Conservation (phyloP, 208 protist genomes). For the Leishmania tropica region DNA sequence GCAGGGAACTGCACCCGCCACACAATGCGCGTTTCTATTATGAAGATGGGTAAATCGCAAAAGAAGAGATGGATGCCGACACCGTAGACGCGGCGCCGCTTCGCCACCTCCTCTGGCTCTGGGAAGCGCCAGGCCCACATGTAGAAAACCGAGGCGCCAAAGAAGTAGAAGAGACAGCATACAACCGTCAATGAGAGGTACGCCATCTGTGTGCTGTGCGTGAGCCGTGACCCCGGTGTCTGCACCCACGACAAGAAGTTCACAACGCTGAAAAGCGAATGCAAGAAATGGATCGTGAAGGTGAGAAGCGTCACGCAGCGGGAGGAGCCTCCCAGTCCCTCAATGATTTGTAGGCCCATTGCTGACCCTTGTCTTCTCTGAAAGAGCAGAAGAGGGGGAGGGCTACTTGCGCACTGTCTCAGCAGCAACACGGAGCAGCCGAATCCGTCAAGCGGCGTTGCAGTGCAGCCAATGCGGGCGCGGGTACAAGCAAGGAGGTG, state of each 20-base stretch:
- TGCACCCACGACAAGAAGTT: constrained; percentile 75
- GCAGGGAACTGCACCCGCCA: constrained; percentile 58
- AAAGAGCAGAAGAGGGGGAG: neutral
- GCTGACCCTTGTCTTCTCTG: neutral
- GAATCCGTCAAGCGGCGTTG: neutral
- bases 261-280: constrained; percentile 70
- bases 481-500: neutral
- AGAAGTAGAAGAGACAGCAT: constrained; percentile 65
- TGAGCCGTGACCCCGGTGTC: constrained; percentile 32
- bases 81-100: constrained; percentile 82
- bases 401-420: neutral
- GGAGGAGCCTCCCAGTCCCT: constrained; percentile 60
- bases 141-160: constrained; percentile 82
- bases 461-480: neutral
- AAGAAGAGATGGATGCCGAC: constrained; percentile 75
- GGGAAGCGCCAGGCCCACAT: constrained; percentile 92
- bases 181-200: constrained; percentile 82
- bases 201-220: constrained; percentile 24
- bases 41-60: constrained; percentile 83
- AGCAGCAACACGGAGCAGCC: neutral
- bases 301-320: constrained; percentile 77
- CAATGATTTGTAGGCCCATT: constrained; percentile 47
- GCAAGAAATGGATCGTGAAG: constrained; percentile 80
- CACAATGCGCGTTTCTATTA: constrained; percentile 78
- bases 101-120: constrained; percentile 86